Base-by-base conservation (phyloP, 2,329 filamentous ascomycete genomes). In the Gaeumannomyces sp. region DNA sequence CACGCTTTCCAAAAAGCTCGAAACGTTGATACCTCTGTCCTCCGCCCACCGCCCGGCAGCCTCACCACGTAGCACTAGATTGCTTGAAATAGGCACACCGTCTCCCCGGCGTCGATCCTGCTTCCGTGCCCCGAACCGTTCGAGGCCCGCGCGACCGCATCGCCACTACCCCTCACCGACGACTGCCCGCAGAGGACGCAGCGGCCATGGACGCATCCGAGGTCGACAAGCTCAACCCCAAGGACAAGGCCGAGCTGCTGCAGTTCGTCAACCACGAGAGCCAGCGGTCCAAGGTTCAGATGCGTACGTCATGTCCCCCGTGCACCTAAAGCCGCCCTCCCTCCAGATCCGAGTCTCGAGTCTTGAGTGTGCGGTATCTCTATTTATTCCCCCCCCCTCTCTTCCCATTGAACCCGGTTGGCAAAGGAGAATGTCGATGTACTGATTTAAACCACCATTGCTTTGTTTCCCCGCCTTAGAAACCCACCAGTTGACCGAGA, bases 241-340 rank as follows among this genome's bases (percentile, higher is more conserved):
- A 85, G 73, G 93, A 97, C 79, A 95, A 93, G 84, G 83, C 87
- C 69, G 93, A 98, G 78, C 85, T 99, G 59, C 91, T 92, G 73
- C 88, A 92, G 74, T 94, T 97, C 77, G 83, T 97, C 66, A 80
- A 86, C 71, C 92, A 91, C 74, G 93, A 97, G 81, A 84, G 85
- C 69, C 92, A 97, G 78, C 95, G 95, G 76, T 86, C 91, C n/a
- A 81, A 86, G 69, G 78, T 87, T 62, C 83, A 86, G 69, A 72
- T 78, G 57, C 82, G 89, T 92, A 75, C 78, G 81, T 80, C 70
- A 60, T 74, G 71, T 66, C 60, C 38, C 59, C n/a, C 4, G 2
- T 33, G 59, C 61, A 14, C 16, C 31, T 27, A 6, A 22, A 29
- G 38, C n/a, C 61, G 22, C 16, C 5, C 38, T 11, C 16, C 19